Conservation (phyloP, 2,329 filamentous ascomycete species). For the Fusarium sp. region DNA sequence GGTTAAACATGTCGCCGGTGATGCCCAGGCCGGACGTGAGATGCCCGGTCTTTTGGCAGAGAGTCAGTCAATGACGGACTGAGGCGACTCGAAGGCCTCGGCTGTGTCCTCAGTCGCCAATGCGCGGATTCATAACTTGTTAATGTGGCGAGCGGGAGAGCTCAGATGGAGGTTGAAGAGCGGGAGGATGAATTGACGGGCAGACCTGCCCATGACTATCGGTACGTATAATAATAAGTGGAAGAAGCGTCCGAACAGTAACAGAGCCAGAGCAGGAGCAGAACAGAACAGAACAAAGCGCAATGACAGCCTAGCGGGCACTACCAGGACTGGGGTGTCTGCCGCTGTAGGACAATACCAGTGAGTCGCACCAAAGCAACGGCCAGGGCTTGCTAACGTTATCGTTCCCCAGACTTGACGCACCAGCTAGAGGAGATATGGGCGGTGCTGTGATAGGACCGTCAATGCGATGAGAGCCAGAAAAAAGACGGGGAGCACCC, state of each 20-base stretch:
- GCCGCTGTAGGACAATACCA: conserved; percentile 32
- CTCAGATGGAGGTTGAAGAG: conserved; percentile 50
- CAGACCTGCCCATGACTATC: conserved; percentile 54
- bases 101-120: conserved; percentile 51
- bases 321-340: conserved; percentile 31
- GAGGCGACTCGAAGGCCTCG: conserved; percentile 55
- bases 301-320: conserved; percentile 24
- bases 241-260: conserved; percentile 25
- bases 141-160: conserved; percentile 49
- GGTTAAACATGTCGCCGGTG: conserved; percentile 55
- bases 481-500: conserved; percentile 40
- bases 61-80: conserved; percentile 52
- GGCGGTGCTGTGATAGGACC: conserved; percentile 46
- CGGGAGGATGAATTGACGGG: conserved; percentile 48
- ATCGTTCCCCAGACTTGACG: conserved; percentile 51
- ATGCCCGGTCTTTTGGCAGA: conserved; percentile 51
- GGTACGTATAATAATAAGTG: conserved; percentile 47
- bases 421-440: conserved; percentile 46
- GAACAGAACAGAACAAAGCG: conserved; percentile 34
- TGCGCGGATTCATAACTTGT: conserved; percentile 54
- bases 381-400: conserved; percentile 48
- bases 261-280: conserved; percentile 29
- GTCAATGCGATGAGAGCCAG: conserved; percentile 36
- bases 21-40: conserved; percentile 49
- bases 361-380: conserved; percentile 38